Evolutionary conservation across 495 filamentous ascomycete genomes (phyloP).

Genomic region (Trichoderma erinaceum): DNA sequence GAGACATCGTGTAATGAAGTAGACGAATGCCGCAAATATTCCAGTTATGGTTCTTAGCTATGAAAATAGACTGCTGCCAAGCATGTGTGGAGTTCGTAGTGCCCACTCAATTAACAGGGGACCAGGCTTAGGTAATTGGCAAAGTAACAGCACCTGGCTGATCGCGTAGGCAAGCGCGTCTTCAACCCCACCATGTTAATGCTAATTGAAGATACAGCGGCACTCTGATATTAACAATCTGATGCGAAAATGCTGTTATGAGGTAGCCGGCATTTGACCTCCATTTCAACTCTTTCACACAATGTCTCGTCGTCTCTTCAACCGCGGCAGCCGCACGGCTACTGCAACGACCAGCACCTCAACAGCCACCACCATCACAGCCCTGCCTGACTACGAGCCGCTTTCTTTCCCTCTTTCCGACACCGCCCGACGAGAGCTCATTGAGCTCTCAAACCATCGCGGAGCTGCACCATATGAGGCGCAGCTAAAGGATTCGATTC

Average conservation of each 20-base stretch:
- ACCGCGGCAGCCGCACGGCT: constrained; percentile 17
- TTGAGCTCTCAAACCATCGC: constrained; percentile 26
- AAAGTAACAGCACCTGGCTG: background rate
- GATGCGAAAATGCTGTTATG: background rate
- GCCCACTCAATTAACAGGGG: background rate
- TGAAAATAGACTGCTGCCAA: background rate
- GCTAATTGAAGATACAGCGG: background rate
- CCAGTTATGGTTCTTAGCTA: too few relatives aligned
- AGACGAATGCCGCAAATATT: too few relatives aligned
- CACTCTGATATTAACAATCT: background rate
- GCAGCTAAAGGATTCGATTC: constrained; percentile 32
- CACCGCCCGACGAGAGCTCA: constrained; percentile 26
- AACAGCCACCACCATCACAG: constrained; percentile 39
- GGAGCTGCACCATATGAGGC: constrained; percentile 33
- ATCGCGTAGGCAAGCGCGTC: constrained; percentile 3
- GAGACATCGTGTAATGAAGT: too few relatives aligned
- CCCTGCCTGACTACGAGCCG: constrained; percentile 44
- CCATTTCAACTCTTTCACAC: background rate
- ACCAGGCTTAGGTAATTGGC: background rate
- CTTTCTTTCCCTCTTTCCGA: constrained; percentile 45
- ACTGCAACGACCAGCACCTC: constrained; percentile 19
- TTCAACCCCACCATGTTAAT: constrained; percentile 4
- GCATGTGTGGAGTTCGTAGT: background rate
- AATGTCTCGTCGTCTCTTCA: constrained; percentile 16
- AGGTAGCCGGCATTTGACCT: background rate